These are phyloP conservation scores for Musa troglodytarum DNA, from an alignment of 176 grass and related monocot genomes.

Conservation along the genomic window DNA sequence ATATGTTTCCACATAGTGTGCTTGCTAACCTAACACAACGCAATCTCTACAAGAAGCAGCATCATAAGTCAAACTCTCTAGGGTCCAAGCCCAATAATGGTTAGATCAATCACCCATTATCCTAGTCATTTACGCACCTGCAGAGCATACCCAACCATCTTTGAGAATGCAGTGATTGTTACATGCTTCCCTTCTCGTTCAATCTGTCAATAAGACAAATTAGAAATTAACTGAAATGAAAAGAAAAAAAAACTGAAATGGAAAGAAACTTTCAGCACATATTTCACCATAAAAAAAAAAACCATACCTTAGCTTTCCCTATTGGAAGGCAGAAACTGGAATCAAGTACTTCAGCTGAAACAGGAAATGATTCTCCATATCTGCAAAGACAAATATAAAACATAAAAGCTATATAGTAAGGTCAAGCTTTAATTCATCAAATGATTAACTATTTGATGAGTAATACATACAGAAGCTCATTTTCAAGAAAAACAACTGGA, in stretches of 20 bases:
- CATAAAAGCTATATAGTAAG: neutral
- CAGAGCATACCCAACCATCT: constrained; percentile 95
- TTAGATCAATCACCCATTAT: neutral
- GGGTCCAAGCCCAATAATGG: neutral
- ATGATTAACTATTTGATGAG: neutral
- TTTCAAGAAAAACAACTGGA: constrained; percentile 95
- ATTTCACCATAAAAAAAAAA: neutral
- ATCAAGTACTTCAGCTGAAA: constrained; percentile 92
- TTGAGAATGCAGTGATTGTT: constrained; percentile 83
- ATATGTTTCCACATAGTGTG: no score
- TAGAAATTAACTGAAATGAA: constrained; percentile 6
- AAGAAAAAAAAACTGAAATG: constrained; percentile 10
- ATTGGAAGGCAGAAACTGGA: constrained; percentile 90
- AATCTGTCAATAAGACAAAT: constrained; percentile 50
- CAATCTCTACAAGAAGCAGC: no score
- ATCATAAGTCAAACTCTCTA: neutral
- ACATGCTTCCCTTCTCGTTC: constrained; percentile 82
- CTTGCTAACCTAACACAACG: no score
- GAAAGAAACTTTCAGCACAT: neutral
- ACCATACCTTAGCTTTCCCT: constrained; percentile 88
- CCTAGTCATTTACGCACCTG: constrained; percentile 33
- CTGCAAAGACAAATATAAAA: constrained; percentile 34
- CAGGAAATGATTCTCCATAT: constrained; percentile 86
- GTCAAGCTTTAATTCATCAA: neutral
- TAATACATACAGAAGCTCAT: constrained; percentile 73